A percentile compares a stretch with the other conserved stretches of the same genome.
phyloP scores from a whole-genome alignment of 805 yeast species.

The Saccharomyces cerevisiae region DNA sequence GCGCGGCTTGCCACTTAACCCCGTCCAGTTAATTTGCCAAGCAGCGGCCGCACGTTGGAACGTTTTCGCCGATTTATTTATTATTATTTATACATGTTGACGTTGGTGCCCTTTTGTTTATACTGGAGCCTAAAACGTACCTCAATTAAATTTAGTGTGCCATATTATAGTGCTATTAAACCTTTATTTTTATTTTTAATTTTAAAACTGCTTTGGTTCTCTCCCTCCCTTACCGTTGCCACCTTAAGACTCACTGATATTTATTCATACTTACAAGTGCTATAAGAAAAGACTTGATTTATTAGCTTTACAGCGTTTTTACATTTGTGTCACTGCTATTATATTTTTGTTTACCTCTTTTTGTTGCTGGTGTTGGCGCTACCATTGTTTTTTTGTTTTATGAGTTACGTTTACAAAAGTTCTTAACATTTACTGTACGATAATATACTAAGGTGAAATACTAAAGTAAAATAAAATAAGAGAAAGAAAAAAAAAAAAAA shows the following conservation, averaged over 20 bases:
- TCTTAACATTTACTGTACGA: not conserved
- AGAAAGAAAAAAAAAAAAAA: not conserved
- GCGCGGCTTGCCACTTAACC: not conserved
- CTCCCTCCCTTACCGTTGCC: not conserved
- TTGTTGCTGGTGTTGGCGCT: not conserved
- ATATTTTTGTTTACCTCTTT: not conserved
- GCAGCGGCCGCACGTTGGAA: not conserved
- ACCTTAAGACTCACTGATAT: not conserved
- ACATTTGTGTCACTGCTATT: not conserved
- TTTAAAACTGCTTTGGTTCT: not conserved
- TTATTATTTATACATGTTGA: not conserved
- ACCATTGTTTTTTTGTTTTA: not conserved
- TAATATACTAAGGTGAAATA: not conserved
- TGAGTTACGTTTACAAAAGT: not conserved
- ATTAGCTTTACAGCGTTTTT: not conserved
- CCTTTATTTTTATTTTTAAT: too few relatives aligned
- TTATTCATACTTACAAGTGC: not conserved
- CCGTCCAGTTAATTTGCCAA: not conserved
- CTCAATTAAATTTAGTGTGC: not conserved
- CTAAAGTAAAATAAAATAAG: not conserved
- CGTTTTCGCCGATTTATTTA: not conserved
- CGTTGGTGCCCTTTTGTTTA: not conserved
- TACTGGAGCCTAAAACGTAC: not conserved
- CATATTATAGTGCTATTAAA: not conserved
- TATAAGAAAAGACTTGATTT: not conserved